phyloP scores from a whole-genome alignment of 2,329 filamentous ascomycete genomes.

The Pseudogymnoascus sp. region DNA sequence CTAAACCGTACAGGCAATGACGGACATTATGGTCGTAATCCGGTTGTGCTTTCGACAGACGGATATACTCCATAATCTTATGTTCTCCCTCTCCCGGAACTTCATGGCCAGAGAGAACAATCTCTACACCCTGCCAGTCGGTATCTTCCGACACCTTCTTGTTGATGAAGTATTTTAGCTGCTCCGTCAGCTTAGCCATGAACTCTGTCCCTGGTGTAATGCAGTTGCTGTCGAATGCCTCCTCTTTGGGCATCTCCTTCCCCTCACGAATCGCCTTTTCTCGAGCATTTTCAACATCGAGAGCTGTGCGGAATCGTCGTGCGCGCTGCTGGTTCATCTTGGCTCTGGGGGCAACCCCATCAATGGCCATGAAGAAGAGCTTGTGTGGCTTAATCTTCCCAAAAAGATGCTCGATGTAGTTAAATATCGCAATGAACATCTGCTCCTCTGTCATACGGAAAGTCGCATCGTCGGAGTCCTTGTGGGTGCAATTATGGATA shows the following conservation, averaged over 20 bases:
- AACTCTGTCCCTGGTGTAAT: conserved; percentile 97
- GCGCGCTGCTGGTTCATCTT: conserved; percentile 99
- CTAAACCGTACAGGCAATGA: conserved; percentile 93
- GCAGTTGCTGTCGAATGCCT: conserved; percentile 96
- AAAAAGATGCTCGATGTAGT: conserved; percentile 98
- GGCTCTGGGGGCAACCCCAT: conserved; percentile 91
- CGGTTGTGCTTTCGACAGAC: conserved; percentile 90
- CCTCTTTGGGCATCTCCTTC: conserved; percentile 86
- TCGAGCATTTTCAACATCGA: conserved; percentile 81
- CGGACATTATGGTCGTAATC: conserved; percentile 88
- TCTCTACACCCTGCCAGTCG: conserved; percentile 95
- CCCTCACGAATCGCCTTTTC: conserved; percentile 89
- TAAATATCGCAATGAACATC: conserved; percentile 99
- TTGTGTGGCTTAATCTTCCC: conserved; percentile 98
- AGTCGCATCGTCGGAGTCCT: conserved; percentile 83
- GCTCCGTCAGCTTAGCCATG: conserved; percentile 90
- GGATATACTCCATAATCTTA: conserved; percentile 99
- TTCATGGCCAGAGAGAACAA: conserved; percentile 94
- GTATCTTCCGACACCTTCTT: conserved; percentile 96
- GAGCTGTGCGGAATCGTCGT: conserved; percentile 84
- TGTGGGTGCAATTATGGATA: conserved; percentile 98
- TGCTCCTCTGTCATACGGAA: conserved; percentile 94
- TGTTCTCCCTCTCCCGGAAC: conserved; percentile 97
- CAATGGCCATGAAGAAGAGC: conserved; percentile 99
- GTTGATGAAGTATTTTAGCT: conserved; percentile 96